Conservation (phyloP, 345 rosid genomes). For the Nephelium lappaceum region DNA sequence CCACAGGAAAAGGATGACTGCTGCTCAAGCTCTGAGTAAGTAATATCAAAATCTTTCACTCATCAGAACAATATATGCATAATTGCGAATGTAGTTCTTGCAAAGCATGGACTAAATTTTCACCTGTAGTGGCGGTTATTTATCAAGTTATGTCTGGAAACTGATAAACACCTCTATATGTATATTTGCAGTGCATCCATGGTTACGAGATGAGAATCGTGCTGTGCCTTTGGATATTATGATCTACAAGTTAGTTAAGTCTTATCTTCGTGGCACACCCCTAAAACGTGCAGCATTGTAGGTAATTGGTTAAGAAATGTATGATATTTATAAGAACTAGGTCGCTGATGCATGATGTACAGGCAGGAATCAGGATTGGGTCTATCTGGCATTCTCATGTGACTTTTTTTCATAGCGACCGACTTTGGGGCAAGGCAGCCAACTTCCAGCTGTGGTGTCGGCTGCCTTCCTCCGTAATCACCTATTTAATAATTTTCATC, state of each 20-base stretch:
- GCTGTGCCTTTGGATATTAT: constrained; percentile 74
- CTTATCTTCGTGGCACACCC: constrained; percentile 74
- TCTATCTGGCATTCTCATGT: background rate
- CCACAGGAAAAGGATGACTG: too few species aligned
- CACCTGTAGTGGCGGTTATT: background rate
- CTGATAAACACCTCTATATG: background rate
- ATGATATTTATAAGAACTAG: background rate
- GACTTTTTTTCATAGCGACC: background rate
- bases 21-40: constrained; percentile 71
- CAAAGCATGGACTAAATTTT: too few species aligned
- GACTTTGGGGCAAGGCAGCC: background rate
- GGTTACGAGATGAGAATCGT: constrained; percentile 66
- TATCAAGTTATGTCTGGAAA: background rate
- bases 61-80: background rate
- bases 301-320: constrained; percentile 43
- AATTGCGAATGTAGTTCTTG: background rate
- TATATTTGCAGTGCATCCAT: constrained; percentile 77
- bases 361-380: background rate
- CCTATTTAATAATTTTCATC: constrained; percentile 2
- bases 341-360: background rate
- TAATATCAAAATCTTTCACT: constrained; percentile 3
- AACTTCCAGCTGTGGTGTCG: background rate
- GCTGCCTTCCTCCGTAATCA: background rate
- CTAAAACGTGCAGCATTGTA: constrained; percentile 79
- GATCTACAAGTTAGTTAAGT: constrained; percentile 76